Evolutionary conservation across 2,329 filamentous ascomycete genomes (phyloP), one percentile per base, ranked within the genome.

Genomic region (Sordariomycetes sp.): DNA sequence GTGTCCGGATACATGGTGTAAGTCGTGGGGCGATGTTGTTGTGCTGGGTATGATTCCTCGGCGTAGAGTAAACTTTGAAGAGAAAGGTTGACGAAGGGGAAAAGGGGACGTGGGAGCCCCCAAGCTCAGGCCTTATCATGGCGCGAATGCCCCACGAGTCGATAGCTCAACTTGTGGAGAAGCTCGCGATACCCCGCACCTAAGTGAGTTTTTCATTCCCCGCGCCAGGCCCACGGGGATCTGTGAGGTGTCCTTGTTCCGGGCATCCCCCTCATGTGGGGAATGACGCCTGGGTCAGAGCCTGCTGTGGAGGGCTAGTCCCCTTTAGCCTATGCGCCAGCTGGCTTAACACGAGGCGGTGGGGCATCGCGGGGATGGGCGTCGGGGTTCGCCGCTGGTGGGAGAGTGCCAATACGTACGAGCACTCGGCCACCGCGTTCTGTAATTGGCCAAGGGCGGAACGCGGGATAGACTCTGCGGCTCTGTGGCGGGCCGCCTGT

Each of bases 1-100:
- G 59, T 65, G 59, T 79, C 79, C 5, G 61, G 61, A 53, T 62
- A 63, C 59, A 63, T 61, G 18, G 16, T 57, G 35, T 55, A 4
- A 28, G 37, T 55, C 11, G 12, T 52, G 20, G 6, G 50, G 22
- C 3, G 28, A 18, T 55, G 7, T 54, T 53, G 37, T 40, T 40
- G 18, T 40, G 37, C 12, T 40, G 37, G 40, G 43, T 22, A 48
- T 3, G 43, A 48, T 22, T 48, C n/a, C 18, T 52, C 14, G 3
- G 25, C 3, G 20, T 52, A 52, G 18, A 22, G 25, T n/a, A n/a
- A 24, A 22, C n/a, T 52, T 3, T 14, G 37, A 40, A 40, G 43
- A 48, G 43, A 22, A 4, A 8, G 43, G n/a, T 22, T 5, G 43
- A 48, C 10, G 7, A 22, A 48, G n/a, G 43, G 18, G 4, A 16